Conservation (phyloP, 768 basidiomycete species). For the Obba rivulosa region DNA sequence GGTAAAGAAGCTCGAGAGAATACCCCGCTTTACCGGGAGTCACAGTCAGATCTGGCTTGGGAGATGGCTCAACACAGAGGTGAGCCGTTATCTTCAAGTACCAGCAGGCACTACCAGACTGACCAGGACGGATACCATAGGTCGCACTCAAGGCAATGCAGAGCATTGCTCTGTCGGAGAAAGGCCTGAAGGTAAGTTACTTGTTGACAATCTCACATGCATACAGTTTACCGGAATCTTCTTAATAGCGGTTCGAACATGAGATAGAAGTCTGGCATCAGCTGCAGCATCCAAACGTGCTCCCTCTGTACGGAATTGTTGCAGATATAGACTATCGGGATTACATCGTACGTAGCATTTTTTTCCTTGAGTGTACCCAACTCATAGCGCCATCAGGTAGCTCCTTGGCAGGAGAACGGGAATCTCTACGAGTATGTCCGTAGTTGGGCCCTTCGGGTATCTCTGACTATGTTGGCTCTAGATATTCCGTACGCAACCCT, state of each 20-base stretch:
- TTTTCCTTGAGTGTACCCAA: neutral
- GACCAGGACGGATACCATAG: conserved; percentile 22
- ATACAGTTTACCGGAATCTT: no score
- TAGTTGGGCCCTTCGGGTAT: neutral
- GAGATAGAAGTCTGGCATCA: conserved; percentile 52
- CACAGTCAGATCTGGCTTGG: conserved; percentile 54
- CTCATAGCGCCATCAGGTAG: conserved; percentile 34
- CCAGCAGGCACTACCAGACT: neutral
- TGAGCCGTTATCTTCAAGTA: conserved; percentile 11
- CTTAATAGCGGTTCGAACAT: conserved; percentile 54
- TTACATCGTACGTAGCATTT: conserved; percentile 35
- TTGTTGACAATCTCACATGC: no score
- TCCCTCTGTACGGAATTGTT: conserved; percentile 53
- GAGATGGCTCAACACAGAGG: conserved; percentile 50
- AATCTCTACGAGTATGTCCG: conserved; percentile 48
- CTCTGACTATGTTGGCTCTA: neutral
- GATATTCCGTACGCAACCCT: conserved; percentile 19
- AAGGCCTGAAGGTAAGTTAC: conserved; percentile 28
- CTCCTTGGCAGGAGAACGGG: conserved; percentile 58
- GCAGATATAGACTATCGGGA: conserved; percentile 46
- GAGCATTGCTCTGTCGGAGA: conserved; percentile 37
- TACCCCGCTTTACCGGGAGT: conserved; percentile 44
- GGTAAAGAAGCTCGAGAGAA: conserved; percentile 33
- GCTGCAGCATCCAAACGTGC: conserved; percentile 45
- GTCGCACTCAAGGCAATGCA: conserved; percentile 55